Evolutionary conservation across 2,329 filamentous ascomycete genomes (phyloP).

Genomic region (Penicillium sp.): DNA sequence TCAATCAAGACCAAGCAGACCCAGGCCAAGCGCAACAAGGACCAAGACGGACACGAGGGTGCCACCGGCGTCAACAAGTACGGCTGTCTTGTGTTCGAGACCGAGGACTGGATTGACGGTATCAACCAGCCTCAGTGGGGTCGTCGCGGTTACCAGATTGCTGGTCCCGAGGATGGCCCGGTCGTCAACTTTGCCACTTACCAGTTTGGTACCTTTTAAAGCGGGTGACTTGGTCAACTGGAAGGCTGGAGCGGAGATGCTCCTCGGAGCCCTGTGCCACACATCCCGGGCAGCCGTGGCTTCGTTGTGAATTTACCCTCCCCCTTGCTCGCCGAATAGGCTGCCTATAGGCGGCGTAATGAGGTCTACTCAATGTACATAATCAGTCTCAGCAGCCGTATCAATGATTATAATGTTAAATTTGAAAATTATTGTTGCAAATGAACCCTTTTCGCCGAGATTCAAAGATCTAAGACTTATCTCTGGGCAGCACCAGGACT

Average conservation of each 20-base stretch:
- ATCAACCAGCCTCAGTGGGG: constrained; percentile 91
- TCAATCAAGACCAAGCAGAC: constrained; percentile 41
- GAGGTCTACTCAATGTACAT: too few species aligned
- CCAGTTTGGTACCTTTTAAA: constrained; percentile 38
- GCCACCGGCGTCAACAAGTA: constrained; percentile 54
- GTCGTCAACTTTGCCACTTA: constrained; percentile 42
- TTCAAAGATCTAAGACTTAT: too few species aligned
- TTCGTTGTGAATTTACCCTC: too few species aligned
- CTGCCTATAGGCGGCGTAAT: too few species aligned
- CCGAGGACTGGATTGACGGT: constrained; percentile 87
- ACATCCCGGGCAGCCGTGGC: too few species aligned
- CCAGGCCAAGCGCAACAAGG: constrained; percentile 48
- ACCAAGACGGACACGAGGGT: constrained; percentile 44
- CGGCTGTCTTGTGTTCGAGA: constrained; percentile 84
- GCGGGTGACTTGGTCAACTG: too few species aligned
- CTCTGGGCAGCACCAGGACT: too few species aligned
- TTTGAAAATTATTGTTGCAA: too few species aligned
- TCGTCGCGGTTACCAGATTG: constrained; percentile 45
- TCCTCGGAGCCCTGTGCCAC: background rate
- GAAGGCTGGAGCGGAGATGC: background rate
- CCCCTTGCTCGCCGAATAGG: too few species aligned
- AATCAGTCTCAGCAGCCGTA: too few species aligned
- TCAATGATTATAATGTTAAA: too few species aligned
- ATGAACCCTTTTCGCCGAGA: too few species aligned
- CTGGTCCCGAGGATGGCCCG: constrained; percentile 35